Base-by-base conservation (phyloP, 331 rosid species). In the Pyracantha coccinea region DNA sequence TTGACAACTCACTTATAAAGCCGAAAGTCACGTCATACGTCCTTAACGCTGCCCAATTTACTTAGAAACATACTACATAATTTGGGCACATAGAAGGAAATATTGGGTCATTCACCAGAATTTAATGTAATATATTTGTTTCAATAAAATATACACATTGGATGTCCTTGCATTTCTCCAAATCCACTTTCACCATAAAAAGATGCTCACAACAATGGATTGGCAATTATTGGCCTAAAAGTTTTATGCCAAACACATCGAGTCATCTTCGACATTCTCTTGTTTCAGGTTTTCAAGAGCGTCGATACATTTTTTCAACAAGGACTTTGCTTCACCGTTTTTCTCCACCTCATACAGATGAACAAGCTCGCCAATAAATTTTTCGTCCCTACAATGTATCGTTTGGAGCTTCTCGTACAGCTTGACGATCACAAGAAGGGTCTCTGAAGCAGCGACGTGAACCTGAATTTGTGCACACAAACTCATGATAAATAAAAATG, bases 381-480 rank as follows among this genome's bases (percentile, higher is more conserved):
- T 86, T 45, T 73, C 76, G 68, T 82, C 75, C 9, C 74, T 68
- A 57, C 33, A n/a, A 55, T 82, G 65, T 20, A 66, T 78, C 23
- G 77, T 64, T 15, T 85, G 82, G 80, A 82, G 80, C 10, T 77
- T 80, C 74, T 17, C 50, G 15, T 72, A 73, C 54, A 90, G 78
- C 80, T 86, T 86, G 66, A 83, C 21, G 81, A 91, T 78, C 82
- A 83, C 95, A 77, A 91, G 61, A 68, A 94, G 88, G 83, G 97
- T 88, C 71, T 90, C 96, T n/a, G 97, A 86, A 74, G 93, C 97
- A 78, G 83, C 82, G 54, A 94, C 83, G 82, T 92, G 99, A 77
- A 91, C 99, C 99, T 94, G 72, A 19, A 78, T 71, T 79, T 77
- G 76, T 57, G 44, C 28, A 65, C 68, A 79, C 13, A 20, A 38